phyloP scores from a whole-genome alignment of 164 flowering plant genomes.

The Liriodendron chinense region DNA sequence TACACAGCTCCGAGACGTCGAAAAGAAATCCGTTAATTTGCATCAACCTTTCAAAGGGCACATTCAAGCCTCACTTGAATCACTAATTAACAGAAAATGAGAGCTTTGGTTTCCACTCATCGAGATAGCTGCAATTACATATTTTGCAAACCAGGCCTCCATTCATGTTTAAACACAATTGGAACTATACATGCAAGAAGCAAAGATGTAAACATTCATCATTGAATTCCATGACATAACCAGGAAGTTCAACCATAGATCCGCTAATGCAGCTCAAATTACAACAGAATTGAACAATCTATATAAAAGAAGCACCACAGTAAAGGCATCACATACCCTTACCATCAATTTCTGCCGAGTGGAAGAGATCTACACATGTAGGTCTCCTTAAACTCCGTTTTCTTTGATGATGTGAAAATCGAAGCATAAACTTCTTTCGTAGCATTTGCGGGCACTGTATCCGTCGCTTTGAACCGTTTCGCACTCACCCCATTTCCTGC shows the following conservation, averaged over 20 bases:
- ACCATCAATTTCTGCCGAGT: slow-evolving; percentile 73
- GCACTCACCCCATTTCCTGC: slow-evolving; percentile 25
- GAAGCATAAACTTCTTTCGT: slow-evolving; percentile 83
- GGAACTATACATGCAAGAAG: background rate
- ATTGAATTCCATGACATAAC: background rate
- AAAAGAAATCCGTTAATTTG: no score
- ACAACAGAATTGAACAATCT: background rate
- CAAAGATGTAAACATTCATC: background rate
- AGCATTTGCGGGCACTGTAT: slow-evolving; percentile 65
- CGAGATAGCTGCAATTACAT: no score
- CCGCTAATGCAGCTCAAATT: background rate
- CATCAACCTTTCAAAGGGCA: no score
- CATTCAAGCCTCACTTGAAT: no score
- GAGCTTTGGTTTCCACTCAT: no score
- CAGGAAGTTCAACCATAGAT: background rate
- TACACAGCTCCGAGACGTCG: no score
- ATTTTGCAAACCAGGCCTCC: background rate
- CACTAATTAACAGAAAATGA: no score
- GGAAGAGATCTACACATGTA: slow-evolving; percentile 90
- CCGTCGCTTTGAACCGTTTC: slow-evolving; percentile 64
- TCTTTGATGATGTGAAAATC: slow-evolving; percentile 85
- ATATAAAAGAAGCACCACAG: background rate
- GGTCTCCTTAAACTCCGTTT: slow-evolving; percentile 75
- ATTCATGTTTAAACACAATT: no score
- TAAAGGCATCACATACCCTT: background rate